These are phyloP conservation scores for Parasarocladium wereldwijsianum DNA, from an alignment of 2,329 filamentous ascomycete species.

Conservation along the genomic window DNA sequence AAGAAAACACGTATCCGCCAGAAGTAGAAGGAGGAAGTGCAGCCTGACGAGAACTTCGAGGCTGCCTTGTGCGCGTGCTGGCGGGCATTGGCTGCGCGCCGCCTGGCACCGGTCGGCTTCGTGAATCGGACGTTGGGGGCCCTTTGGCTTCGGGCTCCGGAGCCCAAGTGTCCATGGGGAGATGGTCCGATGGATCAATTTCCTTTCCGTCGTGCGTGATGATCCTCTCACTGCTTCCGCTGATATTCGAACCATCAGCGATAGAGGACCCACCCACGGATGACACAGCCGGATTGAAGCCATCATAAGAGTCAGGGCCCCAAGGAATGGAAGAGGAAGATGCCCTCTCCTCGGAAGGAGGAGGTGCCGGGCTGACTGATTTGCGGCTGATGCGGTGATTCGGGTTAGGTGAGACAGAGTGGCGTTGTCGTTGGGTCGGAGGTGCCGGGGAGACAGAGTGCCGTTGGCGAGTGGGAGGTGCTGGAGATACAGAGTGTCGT, in stretches of 20 bases:
- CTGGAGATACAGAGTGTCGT: constrained; percentile 3
- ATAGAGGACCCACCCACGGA: constrained; percentile 13
- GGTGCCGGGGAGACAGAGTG: constrained; percentile 3
- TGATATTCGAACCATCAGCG: constrained; percentile 18
- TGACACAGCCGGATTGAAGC: constrained; percentile 46
- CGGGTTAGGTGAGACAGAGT: constrained; percentile 23
- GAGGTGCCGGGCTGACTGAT: constrained; percentile 58
- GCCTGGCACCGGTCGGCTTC: constrained; percentile 29
- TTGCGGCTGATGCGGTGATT: constrained; percentile 50
- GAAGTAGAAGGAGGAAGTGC: constrained; percentile 14
- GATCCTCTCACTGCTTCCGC: constrained; percentile 51
- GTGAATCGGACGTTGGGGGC: constrained; percentile 13
- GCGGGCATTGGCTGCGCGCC: constrained; percentile 38
- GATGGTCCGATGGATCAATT: constrained; percentile 67
- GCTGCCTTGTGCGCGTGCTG: constrained; percentile 33
- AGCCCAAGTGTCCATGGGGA: constrained; percentile 64
- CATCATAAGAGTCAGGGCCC: constrained; percentile 61
- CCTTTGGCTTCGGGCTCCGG: constrained; percentile 48
- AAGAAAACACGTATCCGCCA: constrained; percentile 10
- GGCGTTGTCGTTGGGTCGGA: too few relatives aligned
- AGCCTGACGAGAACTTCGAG: constrained; percentile 36
- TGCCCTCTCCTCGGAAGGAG: constrained; percentile 29
- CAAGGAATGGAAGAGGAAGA: constrained; percentile 49
- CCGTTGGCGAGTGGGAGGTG: neutral
- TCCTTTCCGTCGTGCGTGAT: constrained; percentile 62